These are phyloP conservation scores for Acorus gramineus DNA, from an alignment of 106 monocot genomes.

Conservation along the genomic window DNA sequence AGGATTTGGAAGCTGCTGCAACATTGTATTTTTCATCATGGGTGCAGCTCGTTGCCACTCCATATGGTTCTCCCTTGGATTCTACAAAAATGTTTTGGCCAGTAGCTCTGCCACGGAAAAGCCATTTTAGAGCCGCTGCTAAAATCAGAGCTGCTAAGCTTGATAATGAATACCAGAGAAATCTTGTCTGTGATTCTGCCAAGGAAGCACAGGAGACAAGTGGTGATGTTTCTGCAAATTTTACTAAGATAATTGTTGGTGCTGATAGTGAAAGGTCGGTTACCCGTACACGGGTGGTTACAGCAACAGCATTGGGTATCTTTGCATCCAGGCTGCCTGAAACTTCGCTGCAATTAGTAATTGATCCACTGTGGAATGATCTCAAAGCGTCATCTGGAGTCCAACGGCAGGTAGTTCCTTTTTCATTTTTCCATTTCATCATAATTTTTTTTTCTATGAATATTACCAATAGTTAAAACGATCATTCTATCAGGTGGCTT, in stretches of 20 bases:
- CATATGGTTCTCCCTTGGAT: conserved; percentile 76
- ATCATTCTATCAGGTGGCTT: conserved; percentile 54
- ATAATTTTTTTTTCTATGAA: not conserved
- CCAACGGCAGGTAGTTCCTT: conserved; percentile 61
- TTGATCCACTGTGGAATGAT: conserved; percentile 54
- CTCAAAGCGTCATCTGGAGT: conserved; percentile 70
- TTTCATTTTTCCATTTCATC: not conserved
- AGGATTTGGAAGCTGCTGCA: conserved; percentile 69
- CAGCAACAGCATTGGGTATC: conserved; percentile 70
- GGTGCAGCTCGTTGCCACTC: conserved; percentile 78
- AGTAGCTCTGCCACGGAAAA: conserved; percentile 75
- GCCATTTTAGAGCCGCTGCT: conserved; percentile 83
- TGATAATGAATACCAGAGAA: conserved; percentile 42
- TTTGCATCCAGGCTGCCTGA: conserved; percentile 64
- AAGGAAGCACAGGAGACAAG: conserved; percentile 40
- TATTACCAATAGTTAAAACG: conserved; percentile 1
- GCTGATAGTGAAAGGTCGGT: conserved; percentile 78
- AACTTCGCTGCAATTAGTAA: conserved; percentile 41
- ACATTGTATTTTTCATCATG: conserved; percentile 62
- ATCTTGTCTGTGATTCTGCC: conserved; percentile 20
- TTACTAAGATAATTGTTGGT: conserved; percentile 60
- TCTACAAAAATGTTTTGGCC: conserved; percentile 82
- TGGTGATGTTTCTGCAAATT: conserved; percentile 29
- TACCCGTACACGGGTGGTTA: conserved; percentile 62
- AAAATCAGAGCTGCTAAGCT: conserved; percentile 68